phyloP scores from a whole-genome alignment of 2,329 filamentous ascomycete genomes.

The Aspergillus thermomutatus region DNA sequence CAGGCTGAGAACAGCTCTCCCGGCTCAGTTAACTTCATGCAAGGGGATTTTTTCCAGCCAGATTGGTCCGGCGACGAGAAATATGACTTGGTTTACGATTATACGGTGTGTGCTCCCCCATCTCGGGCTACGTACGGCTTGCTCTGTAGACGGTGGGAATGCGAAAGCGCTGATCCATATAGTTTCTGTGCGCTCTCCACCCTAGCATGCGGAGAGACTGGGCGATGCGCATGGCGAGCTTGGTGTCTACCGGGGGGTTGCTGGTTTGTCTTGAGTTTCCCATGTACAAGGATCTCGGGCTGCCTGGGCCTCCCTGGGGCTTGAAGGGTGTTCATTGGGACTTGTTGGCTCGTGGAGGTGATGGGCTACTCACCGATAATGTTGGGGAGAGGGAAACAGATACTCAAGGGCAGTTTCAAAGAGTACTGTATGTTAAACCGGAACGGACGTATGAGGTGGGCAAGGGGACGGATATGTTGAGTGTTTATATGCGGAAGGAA shows the following conservation, averaged over 20 bases:
- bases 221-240: slow-evolving; percentile 51
- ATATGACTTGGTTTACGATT: slow-evolving; percentile 21
- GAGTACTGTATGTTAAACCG: background rate
- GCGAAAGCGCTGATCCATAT: background rate
- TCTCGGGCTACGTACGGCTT: background rate
- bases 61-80: slow-evolving; percentile 6
- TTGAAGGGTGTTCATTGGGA: slow-evolving; percentile 23
- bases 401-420: background rate
- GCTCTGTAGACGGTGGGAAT: background rate
- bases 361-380: background rate
- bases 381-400: background rate
- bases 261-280: slow-evolving; percentile 53
- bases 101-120: slow-evolving; percentile 53
- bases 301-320: slow-evolving; percentile 40
- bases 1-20: background rate
- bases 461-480: slow-evolving; percentile 6
- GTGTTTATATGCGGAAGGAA: slow-evolving; percentile 1
- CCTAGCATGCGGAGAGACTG: slow-evolving; percentile 51
- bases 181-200: slow-evolving; percentile 63
- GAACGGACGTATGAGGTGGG: slow-evolving; percentile 1
- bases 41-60: slow-evolving; percentile 48
- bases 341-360: background rate
- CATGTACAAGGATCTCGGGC: slow-evolving; percentile 34
- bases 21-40: slow-evolving; percentile 56
- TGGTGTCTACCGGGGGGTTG: slow-evolving; percentile 50